Percentiles rank a stretch among this genome's conserved stretches.
phyloP scores from a whole-genome alignment of 345 rosid species.

The Boechera stricta region DNA sequence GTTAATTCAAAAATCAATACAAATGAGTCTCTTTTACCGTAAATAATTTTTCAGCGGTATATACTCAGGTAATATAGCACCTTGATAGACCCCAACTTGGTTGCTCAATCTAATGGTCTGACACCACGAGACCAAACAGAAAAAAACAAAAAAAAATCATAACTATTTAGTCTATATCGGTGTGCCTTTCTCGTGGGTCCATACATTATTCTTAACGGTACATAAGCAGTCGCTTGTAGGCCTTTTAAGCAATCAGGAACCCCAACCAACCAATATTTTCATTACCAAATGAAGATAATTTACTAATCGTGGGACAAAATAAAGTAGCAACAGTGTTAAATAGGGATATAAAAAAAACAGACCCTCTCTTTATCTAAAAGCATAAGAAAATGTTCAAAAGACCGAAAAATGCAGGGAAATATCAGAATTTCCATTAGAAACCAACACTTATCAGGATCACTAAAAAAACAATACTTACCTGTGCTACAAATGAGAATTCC shows the following conservation, averaged over 20 bases:
- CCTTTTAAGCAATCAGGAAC: background rate
- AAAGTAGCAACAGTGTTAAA: background rate
- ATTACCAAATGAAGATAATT: background rate
- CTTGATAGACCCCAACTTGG: background rate
- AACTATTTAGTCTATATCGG: background rate
- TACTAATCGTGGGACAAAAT: background rate
- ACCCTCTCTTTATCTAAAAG: background rate
- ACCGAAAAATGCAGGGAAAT: background rate
- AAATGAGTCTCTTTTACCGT: background rate
- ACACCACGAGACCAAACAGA: background rate
- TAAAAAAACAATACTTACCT: conserved; percentile 49
- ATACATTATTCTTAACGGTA: background rate
- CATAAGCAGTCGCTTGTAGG: background rate
- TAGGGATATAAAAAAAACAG: background rate
- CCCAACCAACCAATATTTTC: background rate
- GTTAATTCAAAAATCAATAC: background rate
- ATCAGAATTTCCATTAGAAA: background rate
- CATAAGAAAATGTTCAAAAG: background rate
- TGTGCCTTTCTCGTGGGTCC: background rate
- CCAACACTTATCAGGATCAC: conserved; percentile 2
- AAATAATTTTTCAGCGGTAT: background rate
- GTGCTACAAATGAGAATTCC: conserved; percentile 55
- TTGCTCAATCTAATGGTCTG: background rate
- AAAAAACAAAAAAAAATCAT: too few relatives aligned
- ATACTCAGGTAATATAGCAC: background rate